phyloP scores from a whole-genome alignment of 345 rosid species.

The Boechera stricta region DNA sequence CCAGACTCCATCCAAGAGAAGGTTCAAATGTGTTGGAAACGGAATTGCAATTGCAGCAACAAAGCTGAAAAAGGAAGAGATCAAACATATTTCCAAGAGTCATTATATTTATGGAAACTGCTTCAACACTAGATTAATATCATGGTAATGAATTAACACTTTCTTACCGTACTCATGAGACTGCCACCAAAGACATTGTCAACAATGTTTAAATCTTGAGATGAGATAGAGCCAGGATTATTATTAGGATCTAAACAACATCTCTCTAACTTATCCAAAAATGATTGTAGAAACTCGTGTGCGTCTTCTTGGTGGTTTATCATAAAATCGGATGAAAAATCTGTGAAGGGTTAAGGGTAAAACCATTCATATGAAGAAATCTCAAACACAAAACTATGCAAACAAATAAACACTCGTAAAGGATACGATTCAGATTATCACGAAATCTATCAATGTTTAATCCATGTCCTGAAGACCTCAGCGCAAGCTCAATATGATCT shows the following conservation, averaged over 20 bases:
- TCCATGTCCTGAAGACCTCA: slow-evolving; percentile 63
- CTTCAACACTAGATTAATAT: background rate
- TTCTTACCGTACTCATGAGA: slow-evolving; percentile 73
- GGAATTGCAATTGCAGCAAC: slow-evolving; percentile 69
- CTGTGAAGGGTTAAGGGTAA: slow-evolving; percentile 56
- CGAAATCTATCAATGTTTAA: slow-evolving; percentile 56
- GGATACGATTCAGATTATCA: slow-evolving; percentile 72
- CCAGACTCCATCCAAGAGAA: slow-evolving; percentile 71
- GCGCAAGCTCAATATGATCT: slow-evolving; percentile 63
- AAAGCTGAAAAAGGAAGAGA: slow-evolving; percentile 51
- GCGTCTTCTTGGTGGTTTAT: slow-evolving; percentile 86
- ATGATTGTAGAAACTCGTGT: slow-evolving; percentile 80
- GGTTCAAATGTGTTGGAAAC: slow-evolving; percentile 67
- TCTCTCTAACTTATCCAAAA: slow-evolving; percentile 71
- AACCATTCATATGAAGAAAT: background rate
- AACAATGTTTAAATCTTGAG: slow-evolving; percentile 57
- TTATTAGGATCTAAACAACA: slow-evolving; percentile 54
- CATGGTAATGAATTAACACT: background rate
- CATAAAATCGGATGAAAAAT: slow-evolving; percentile 61
- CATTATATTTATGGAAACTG: background rate
- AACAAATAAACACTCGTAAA: background rate
- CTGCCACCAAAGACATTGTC: slow-evolving; percentile 77
- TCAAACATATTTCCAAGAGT: slow-evolving; percentile 3
- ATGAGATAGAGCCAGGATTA: slow-evolving; percentile 28
- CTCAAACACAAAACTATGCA: slow-evolving; percentile 15